A percentile compares a stretch with the other conserved stretches of the same genome.
Evolutionary conservation across 1,284 basidiomycete genomes (phyloP).

Genomic region (Rhodotorula sp.): DNA sequence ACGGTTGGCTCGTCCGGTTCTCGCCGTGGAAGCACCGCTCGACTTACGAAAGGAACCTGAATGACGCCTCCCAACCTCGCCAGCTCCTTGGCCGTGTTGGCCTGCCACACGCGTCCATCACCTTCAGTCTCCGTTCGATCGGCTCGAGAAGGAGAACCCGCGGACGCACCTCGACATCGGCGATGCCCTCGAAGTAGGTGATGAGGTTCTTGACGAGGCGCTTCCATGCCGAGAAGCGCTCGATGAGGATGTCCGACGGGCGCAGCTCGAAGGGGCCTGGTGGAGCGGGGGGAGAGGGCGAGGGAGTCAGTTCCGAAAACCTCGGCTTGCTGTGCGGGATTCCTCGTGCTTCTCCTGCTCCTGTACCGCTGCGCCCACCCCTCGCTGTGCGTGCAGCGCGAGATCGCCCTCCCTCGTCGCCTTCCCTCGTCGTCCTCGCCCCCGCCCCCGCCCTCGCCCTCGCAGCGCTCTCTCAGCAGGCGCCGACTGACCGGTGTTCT

Average conservation of each 20-base stretch:
- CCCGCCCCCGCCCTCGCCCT: neutral
- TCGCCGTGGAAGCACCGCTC: neutral
- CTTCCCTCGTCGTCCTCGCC: neutral
- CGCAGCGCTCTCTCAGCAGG: neutral
- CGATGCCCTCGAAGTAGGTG: conserved; percentile 62
- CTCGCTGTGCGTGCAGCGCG: neutral
- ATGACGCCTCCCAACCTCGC: conserved; percentile 95
- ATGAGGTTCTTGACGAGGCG: conserved; percentile 93
- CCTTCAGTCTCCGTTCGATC: neutral
- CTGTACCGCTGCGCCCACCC: neutral
- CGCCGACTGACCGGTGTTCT: conserved; percentile 48
- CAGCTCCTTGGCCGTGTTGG: conserved; percentile 90
- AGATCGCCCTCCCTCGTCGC: neutral
- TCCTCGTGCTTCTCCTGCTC: neutral
- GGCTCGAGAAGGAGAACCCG: neutral
- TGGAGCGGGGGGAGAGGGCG: no score
- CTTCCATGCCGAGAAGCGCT: conserved; percentile 90
- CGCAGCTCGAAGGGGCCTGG: conserved; percentile 67
- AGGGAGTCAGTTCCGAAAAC: neutral
- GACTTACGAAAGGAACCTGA: conserved; percentile 78
- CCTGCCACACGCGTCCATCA: conserved; percentile 47
- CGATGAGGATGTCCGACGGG: conserved; percentile 94
- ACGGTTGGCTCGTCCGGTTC: no score
- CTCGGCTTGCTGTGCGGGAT: neutral
- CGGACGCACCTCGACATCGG: conserved; percentile 68